A percentile compares a stretch with the other conserved stretches of the same genome.
These are phyloP conservation scores for Naegleria gruberi DNA, from an alignment of 208 protist species.

Conservation along the genomic window DNA sequence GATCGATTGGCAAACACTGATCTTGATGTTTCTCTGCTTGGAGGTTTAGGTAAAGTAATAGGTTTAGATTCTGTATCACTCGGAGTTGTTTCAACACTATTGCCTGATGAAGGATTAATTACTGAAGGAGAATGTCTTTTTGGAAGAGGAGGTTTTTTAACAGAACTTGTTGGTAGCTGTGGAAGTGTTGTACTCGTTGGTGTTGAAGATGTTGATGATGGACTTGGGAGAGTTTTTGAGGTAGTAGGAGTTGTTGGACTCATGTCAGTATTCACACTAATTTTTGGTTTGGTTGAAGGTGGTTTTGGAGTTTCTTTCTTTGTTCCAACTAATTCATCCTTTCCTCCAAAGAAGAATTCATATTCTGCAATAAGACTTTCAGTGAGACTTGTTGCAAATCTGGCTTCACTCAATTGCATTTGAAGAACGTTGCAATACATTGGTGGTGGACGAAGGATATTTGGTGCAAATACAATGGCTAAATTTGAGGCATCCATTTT, in stretches of 20 bases:
- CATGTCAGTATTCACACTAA: too few species aligned
- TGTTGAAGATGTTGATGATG: not conserved
- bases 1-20: not conserved
- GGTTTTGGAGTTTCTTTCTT: not conserved
- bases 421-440: not conserved
- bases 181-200: not conserved
- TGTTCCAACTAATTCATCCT: not conserved
- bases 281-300: not conserved
- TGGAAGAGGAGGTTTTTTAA: too few species aligned
- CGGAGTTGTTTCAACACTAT: not conserved
- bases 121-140: not conserved
- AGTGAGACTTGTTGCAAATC: not conserved
- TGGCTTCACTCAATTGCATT: not conserved
- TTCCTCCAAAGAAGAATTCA: not conserved
- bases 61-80: not conserved
- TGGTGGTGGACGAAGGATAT: not conserved
- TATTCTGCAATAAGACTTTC: not conserved
- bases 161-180: too few species aligned
- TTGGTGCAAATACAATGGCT: slow-evolving; percentile 15
- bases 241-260: not conserved
- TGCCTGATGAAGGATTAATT: not conserved
- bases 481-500: slow-evolving; percentile 12
- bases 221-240: not conserved
- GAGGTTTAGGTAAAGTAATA: not conserved
- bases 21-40: not conserved